Percentiles rank a stretch among this genome's conserved stretches.
These are phyloP conservation scores for Ophiostoma sp. DNA, from an alignment of 2,329 filamentous ascomycete genomes.

Conservation along the genomic window DNA sequence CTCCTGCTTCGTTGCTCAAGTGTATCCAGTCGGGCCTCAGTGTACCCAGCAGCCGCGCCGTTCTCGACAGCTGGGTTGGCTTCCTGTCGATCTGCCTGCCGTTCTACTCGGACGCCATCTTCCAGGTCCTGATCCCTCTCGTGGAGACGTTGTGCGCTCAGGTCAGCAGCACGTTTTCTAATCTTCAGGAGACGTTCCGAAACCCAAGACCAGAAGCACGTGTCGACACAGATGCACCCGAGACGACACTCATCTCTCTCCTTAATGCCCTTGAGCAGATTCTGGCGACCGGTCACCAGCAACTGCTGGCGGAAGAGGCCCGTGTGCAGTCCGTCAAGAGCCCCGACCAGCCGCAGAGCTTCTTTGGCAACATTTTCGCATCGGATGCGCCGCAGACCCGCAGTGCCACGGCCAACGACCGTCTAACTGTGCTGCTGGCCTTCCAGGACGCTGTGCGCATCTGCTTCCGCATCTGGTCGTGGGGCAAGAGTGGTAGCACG, in stretches of 20 bases:
- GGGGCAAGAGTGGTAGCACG: slow-evolving; percentile 39
- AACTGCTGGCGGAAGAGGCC: slow-evolving; percentile 73
- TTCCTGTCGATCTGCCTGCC: slow-evolving; percentile 83
- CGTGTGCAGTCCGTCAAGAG: slow-evolving; percentile 68
- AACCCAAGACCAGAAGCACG: neutral
- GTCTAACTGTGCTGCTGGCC: slow-evolving; percentile 89
- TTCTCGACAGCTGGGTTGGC: slow-evolving; percentile 88
- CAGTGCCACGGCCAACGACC: slow-evolving; percentile 85
- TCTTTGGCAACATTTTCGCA: slow-evolving; percentile 91
- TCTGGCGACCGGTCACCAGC: slow-evolving; percentile 82
- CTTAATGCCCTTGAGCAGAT: slow-evolving; percentile 93
- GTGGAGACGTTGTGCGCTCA: slow-evolving; percentile 86
- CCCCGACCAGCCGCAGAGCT: slow-evolving; percentile 79
- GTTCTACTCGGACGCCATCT: slow-evolving; percentile 79
- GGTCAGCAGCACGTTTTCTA: slow-evolving; percentile 69
- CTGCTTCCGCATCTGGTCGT: slow-evolving; percentile 93
- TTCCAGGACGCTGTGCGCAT: slow-evolving; percentile 94
- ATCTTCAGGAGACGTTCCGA: slow-evolving; percentile 66
- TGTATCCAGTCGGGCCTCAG: slow-evolving; percentile 81
- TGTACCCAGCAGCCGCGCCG: slow-evolving; percentile 68
- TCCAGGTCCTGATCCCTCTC: slow-evolving; percentile 85
- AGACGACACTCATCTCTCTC: slow-evolving; percentile 76
- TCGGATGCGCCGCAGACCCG: slow-evolving; percentile 74
- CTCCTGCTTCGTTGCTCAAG: slow-evolving; percentile 72
- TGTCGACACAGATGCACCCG: slow-evolving; percentile 51